Base-by-base conservation (phyloP, 1,139 yeast species). In the Diutina scorzettiae region DNA sequence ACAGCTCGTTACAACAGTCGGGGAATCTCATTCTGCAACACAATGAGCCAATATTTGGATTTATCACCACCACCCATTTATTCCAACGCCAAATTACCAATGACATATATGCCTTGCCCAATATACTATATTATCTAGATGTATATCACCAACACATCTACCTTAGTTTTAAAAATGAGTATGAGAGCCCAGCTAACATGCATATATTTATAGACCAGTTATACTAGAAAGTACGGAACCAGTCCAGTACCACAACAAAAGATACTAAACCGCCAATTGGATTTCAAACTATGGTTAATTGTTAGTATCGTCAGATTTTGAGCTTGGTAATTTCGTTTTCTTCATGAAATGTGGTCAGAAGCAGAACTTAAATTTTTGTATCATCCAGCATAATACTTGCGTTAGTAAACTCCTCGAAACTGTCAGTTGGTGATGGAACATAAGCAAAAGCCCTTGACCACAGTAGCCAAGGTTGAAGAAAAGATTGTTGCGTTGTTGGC, bases 371-470 rank as follows among this genome's bases (percentile, higher is more conserved):
- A 69, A 59, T 45, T 55, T 52, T 64, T 63, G 64, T 73, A 60
- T 80, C 87, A 80, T 80, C 86, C n/a, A 31, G 17, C 18, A 28
- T 3, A 6, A 37, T n/a, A 25, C 36, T 34, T 21, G 33, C 39
- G 39, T 23, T 34, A 23, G 39, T 34, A 24, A 8, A 37, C 20
- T 33, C 25, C 21, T 14, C n/a, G 9, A 21, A 45, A 33, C 37
- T 37, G 52, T 81, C 91, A 81, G 91, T 78, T 81, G 93, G 93
- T 81, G 91, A 81, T 81, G 93, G n/a, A n/a, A n/a, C n/a, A n/a
- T n/a, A n/a, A n/a, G n/a, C n/a, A n/a, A n/a, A n/a, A n/a, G n/a
- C n/a, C n/a, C n/a, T n/a, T n/a, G n/a, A n/a, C n/a, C n/a, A n/a
- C n/a, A n/a, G n/a, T n/a, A n/a, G 24, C 23, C 12, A 16, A 7